These are phyloP conservation scores for Skeletonema marinoi DNA, from an alignment of 108 stramenopile genomes.

Conservation along the genomic window DNA sequence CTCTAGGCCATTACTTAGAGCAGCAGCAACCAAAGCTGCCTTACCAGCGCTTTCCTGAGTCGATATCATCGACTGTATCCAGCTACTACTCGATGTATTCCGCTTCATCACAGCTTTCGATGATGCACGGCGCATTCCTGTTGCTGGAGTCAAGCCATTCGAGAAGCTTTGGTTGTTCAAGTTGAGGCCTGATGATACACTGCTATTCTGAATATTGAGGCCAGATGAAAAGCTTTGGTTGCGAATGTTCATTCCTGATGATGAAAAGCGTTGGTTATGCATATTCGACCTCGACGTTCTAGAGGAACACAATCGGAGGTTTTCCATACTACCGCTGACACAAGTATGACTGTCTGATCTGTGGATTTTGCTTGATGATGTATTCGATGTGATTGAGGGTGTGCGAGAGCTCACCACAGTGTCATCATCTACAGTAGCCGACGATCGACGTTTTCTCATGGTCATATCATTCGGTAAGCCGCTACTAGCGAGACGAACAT, in stretches of 20 bases:
- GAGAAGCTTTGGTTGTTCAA: slow-evolving; percentile 1
- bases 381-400: slow-evolving; percentile 1
- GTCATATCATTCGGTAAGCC: not conserved
- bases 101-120: not conserved
- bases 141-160: not conserved
- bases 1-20: not conserved
- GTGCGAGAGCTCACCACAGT: not conserved
- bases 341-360: slow-evolving; percentile 7
- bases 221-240: slow-evolving; percentile 21
- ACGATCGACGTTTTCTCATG: slow-evolving; percentile 14
- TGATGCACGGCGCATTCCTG: not conserved
- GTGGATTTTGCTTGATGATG: slow-evolving; percentile 17
- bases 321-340: slow-evolving; percentile 14
- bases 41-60: slow-evolving; percentile 1
- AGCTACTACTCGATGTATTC: slow-evolving; percentile 2
- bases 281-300: not conserved
- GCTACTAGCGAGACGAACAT: not conserved
- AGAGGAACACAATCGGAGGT: not conserved
- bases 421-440: not conserved
- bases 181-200: not conserved
- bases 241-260: not conserved
- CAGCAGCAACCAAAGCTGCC: not conserved
- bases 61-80: slow-evolving; percentile 5
- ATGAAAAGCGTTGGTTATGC: not conserved
- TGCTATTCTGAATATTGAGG: not conserved